Conservation (phyloP, 768 basidiomycete genomes). For the Suillus luteus region DNA sequence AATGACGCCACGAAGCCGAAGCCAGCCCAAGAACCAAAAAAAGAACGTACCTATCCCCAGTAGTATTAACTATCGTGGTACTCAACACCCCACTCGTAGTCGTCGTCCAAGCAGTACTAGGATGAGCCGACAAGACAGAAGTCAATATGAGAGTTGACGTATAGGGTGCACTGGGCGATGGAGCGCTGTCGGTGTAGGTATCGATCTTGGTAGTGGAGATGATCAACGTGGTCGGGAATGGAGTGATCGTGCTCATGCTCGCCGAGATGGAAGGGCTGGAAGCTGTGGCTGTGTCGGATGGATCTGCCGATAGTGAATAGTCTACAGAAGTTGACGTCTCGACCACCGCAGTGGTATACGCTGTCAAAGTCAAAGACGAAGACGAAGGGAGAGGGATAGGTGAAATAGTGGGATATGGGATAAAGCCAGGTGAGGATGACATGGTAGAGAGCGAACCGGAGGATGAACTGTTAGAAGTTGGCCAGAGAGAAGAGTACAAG, state of each 20-base stretch:
- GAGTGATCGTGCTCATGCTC: neutral
- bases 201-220: slow-evolving; percentile 19
- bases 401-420: neutral
- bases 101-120: slow-evolving; percentile 21
- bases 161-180: slow-evolving; percentile 7
- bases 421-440: neutral
- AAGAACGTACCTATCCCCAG: slow-evolving; percentile 21
- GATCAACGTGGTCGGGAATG: slow-evolving; percentile 18
- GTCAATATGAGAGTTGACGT: slow-evolving; percentile 25
- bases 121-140: slow-evolving; percentile 21
- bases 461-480: slow-evolving; percentile 8
- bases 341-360: neutral
- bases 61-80: slow-evolving; percentile 17
- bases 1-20: slow-evolving; percentile 1
- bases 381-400: neutral
- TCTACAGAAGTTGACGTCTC: neutral
- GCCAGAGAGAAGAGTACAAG: slow-evolving; percentile 4
- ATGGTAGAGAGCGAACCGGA: slow-evolving; percentile 7
- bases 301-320: neutral
- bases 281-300: neutral
- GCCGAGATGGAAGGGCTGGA: no score
- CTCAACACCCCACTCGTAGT: slow-evolving; percentile 28
- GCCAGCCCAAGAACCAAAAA: no score
- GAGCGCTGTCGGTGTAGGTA: slow-evolving; percentile 2
- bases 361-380: neutral